Conservation (phyloP, 345 rosid species). For the Punica granatum region DNA sequence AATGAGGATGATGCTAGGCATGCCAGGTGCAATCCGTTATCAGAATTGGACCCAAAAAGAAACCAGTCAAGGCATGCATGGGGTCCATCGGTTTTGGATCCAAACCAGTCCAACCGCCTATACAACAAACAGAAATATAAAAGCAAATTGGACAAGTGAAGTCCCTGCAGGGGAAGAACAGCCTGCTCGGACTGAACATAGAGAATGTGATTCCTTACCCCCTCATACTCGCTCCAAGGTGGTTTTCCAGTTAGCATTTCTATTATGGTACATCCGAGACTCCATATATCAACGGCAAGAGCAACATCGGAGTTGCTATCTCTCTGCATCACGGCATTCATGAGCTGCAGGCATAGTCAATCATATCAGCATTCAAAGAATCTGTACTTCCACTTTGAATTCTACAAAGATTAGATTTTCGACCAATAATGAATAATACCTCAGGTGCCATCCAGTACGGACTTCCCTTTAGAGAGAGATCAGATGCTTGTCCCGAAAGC, state of each 20-base stretch:
- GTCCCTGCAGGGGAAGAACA: neutral
- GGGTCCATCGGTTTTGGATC: neutral
- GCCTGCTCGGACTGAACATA: no score
- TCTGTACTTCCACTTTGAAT: neutral
- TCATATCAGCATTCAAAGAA: neutral
- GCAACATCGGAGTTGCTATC: conserved; percentile 73
- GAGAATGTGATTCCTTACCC: conserved; percentile 45
- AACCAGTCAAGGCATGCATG: neutral
- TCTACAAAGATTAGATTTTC: neutral
- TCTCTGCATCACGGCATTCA: conserved; percentile 87
- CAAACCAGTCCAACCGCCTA: neutral
- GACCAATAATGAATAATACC: conserved; percentile 31
- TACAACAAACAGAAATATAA: neutral
- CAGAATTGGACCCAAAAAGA: neutral
- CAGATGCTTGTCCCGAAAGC: conserved; percentile 88
- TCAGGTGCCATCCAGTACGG: conserved; percentile 99
- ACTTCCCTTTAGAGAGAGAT: conserved; percentile 89
- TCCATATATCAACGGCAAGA: conserved; percentile 96
- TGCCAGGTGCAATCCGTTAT: neutral
- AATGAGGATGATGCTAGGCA: neutral
- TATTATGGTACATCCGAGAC: conserved; percentile 91
- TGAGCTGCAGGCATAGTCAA: conserved; percentile 37
- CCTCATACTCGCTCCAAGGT: conserved; percentile 96
- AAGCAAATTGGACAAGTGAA: neutral
- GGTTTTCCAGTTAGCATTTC: conserved; percentile 98